Evolutionary conservation across 2,329 filamentous ascomycete species (phyloP).

Genomic region (Aspergillus udagawae): DNA sequence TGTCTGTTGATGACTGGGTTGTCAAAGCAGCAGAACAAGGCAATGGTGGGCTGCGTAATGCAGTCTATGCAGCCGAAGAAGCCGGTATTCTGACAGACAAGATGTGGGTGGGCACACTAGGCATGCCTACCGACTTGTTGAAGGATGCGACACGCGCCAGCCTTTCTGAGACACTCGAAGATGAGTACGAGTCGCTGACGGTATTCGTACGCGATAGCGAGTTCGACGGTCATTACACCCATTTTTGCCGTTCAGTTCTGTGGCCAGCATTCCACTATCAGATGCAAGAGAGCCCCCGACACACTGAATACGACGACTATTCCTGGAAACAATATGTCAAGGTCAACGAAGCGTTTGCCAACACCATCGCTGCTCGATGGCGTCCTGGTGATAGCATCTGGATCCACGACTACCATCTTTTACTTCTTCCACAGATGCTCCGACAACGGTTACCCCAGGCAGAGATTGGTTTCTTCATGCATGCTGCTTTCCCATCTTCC

Average conservation of each 20-base stretch:
- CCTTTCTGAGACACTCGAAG: constrained; percentile 74
- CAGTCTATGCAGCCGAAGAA: constrained; percentile 71
- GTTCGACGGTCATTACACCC: constrained; percentile 87
- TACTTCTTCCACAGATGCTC: constrained; percentile 80
- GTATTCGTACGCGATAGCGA: constrained; percentile 87
- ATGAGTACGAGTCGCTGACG: constrained; percentile 74
- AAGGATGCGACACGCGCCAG: constrained; percentile 71
- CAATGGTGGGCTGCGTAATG: constrained; percentile 86
- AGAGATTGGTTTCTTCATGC: constrained; percentile 92
- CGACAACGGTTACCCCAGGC: constrained; percentile 78
- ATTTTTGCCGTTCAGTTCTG: constrained; percentile 93
- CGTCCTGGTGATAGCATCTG: constrained; percentile 88
- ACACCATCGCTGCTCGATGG: constrained; percentile 82
- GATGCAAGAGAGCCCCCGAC: constrained; percentile 93
- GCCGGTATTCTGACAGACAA: constrained; percentile 66
- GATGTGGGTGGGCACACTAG: constrained; percentile 83
- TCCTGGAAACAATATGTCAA: constrained; percentile 92
- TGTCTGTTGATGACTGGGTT: constrained; percentile 71
- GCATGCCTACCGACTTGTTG: constrained; percentile 86
- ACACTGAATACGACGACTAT: constrained; percentile 94
- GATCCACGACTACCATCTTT: constrained; percentile 92
- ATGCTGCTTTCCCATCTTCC: constrained; percentile 90
- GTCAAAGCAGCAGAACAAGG: constrained; percentile 83
- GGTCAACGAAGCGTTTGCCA: constrained; percentile 86
- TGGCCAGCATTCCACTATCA: constrained; percentile 98